phyloP scores from a whole-genome alignment of 1,284 basidiomycete species.

The Fistulina hepatica region DNA sequence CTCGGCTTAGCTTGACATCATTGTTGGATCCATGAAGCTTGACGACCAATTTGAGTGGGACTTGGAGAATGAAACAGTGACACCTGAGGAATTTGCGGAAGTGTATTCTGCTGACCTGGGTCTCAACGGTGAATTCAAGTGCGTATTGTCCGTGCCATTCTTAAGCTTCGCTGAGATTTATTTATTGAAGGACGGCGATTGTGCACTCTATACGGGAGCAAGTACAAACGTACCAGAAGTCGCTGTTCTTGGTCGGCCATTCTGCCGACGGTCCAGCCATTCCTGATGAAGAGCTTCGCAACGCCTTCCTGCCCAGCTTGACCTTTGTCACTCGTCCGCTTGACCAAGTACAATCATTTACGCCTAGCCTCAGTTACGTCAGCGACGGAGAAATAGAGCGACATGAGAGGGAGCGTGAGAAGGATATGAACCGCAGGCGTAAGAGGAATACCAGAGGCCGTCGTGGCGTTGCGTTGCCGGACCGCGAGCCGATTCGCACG shows the following conservation, averaged over 20 bases:
- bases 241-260: constrained; percentile 85
- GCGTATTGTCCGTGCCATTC: constrained; percentile 22
- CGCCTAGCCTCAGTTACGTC: constrained; percentile 83
- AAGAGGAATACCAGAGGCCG: constrained; percentile 85
- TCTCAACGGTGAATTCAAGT: constrained; percentile 88
- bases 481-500: constrained; percentile 88
- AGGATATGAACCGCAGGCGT: constrained; percentile 75
- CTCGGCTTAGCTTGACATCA: constrained; percentile 75
- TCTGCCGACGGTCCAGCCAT: constrained; percentile 70
- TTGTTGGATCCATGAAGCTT: constrained; percentile 86
- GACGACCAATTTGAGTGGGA: constrained; percentile 99
- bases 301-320: constrained; percentile 79
- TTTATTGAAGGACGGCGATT: constrained; percentile 74
- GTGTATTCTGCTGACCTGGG: constrained; percentile 84
- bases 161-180: background rate
- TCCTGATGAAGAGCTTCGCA: constrained; percentile 86
- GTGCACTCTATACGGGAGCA: constrained; percentile 96
- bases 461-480: constrained; percentile 82
- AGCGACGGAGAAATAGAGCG: constrained; percentile 82
- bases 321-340: constrained; percentile 58
- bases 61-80: constrained; percentile 65
- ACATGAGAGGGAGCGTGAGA: constrained; percentile 88
- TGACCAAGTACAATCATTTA: constrained; percentile 71
- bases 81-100: constrained; percentile 90
- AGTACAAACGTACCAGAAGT: constrained; percentile 85